phyloP scores from a whole-genome alignment of 805 yeast species.

The Nakazawaea pomicola region DNA sequence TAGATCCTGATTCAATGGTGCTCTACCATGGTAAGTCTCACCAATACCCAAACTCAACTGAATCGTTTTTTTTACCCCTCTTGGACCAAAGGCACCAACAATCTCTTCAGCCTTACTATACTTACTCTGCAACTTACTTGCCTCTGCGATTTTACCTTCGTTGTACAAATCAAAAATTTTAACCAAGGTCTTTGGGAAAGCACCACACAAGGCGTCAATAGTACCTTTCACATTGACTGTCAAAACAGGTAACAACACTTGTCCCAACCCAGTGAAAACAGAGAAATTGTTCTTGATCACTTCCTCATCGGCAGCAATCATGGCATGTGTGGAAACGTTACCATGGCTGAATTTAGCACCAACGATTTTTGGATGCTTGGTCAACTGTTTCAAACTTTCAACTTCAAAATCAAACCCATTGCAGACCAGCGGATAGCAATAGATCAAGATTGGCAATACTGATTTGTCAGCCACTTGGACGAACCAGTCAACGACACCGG shows the following conservation, averaged over 20 bases:
- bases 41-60: slow-evolving; percentile 35
- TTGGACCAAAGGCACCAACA: slow-evolving; percentile 37
- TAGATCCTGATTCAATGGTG: slow-evolving; percentile 39
- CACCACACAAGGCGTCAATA: slow-evolving; percentile 49
- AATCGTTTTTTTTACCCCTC: slow-evolving; percentile 43
- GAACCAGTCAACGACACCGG: slow-evolving; percentile 42
- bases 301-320: slow-evolving; percentile 37
- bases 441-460: slow-evolving; percentile 38
- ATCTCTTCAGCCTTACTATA: slow-evolving; percentile 43
- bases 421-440: slow-evolving; percentile 47
- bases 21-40: slow-evolving; percentile 38
- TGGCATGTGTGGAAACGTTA: slow-evolving; percentile 41
- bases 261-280: slow-evolving; percentile 47
- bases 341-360: slow-evolving; percentile 51
- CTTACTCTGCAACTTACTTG: slow-evolving; percentile 35
- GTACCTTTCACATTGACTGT: slow-evolving; percentile 45
- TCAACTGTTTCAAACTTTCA: slow-evolving; percentile 33
- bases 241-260: slow-evolving; percentile 42
- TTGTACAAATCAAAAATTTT: slow-evolving; percentile 33
- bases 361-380: slow-evolving; percentile 41
- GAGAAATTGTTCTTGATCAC: slow-evolving; percentile 35
- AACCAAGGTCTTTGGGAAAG: slow-evolving; percentile 45
- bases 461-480: slow-evolving; percentile 37
- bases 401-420: slow-evolving; percentile 34
- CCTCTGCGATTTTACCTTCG: slow-evolving; percentile 35